Base-by-base conservation (phyloP, 2,329 filamentous ascomycete species). In the Claviceps africana region DNA sequence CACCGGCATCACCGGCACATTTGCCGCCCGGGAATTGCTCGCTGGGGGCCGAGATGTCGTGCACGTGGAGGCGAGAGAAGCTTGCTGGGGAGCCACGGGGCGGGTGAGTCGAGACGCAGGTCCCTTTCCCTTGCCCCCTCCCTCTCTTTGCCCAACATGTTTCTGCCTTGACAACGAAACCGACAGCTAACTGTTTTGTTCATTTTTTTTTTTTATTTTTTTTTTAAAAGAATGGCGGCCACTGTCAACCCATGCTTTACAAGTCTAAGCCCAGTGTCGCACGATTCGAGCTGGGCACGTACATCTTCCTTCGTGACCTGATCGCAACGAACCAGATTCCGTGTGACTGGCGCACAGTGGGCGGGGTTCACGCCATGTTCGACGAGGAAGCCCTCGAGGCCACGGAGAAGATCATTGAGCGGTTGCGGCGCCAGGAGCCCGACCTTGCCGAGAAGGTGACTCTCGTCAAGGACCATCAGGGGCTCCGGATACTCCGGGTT, bases 81-180 rank as follows among this genome's bases (percentile, higher is more conserved):
- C 82, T 4, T 90, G 86, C 62, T 89, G 79, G 78, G 86, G 86
- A 19, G 86, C 86, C n/a, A 91, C 86, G 1, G 86, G 86, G n/a
- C 70, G 86, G 61, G 83, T 86, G 61, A 73, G 80, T 72, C n/a
- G n/a, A n/a, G n/a, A n/a, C n/a, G n/a, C n/a, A 17, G 4, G 17
- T 10, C 31, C 13, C 13, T 10, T 10, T 33, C 10, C 6, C 31
- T 10, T 33, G 7, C 31, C 10, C 33, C 33, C 33, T 1, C 3
- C 11, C 3, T 35, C 33, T 35, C 13, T 5, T 25, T 25, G 25
- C 25, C 25, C 25, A 25, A 25, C 25, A 25, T 25, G 25, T 25
- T 25, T 25, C 25, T 25, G 25, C 25, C 25, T 25, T 25, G 3
- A 3, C 3, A 25, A 25, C 25, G 25, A 25, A 25, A 25, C 25